Evolutionary conservation across 768 basidiomycete species (phyloP), one percentile per base, ranked within the genome.

Genomic region (Cytidiella melzeri): DNA sequence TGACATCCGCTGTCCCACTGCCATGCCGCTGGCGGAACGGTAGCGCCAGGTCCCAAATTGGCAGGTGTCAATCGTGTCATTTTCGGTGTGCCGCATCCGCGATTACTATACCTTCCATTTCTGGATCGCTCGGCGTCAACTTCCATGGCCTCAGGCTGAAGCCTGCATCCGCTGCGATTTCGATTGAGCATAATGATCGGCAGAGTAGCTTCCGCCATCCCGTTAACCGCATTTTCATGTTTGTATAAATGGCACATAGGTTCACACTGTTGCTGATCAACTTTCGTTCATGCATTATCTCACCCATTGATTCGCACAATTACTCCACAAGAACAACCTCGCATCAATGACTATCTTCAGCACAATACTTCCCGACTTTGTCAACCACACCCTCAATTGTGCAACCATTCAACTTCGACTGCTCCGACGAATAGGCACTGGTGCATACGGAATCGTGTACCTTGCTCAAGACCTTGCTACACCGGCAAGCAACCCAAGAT

Each of bases 361-460:
- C 52, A 41, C 55, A 15, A 55, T 61, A 36, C 55, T 64, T 7
- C 63, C 63, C n/a, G 45, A 54, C 48, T 58, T 62, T 36, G 37
- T 41, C 19, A 60, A 60, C 36, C 47, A 55, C 44, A 52, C 49
- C 34, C 41, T 64, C 37, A 28, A 40, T 21, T 45, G 52, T 3
- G 51, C 45, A 3, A 21, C 13, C 38, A 36, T 57, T 36, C 48
- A 51, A 24, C 49, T 63, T 12, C 57, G 46, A 19, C 47, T 61
- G 21, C 19, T 57, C 26, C 51, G 59, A 36, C 21, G 27, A 13
- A 43, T 61, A 24, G 63, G 63, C 13, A 43, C 41, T 20, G 63
- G 63, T 23, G 60, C 61, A 1, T 64, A 61, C 52, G 63, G 61
- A 43, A 56, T 61, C 18, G 63, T 64, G 19, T 64, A 64, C 48